phyloP scores from a whole-genome alignment of 139 green algal genomes.

The Chlorella vulgaris region DNA sequence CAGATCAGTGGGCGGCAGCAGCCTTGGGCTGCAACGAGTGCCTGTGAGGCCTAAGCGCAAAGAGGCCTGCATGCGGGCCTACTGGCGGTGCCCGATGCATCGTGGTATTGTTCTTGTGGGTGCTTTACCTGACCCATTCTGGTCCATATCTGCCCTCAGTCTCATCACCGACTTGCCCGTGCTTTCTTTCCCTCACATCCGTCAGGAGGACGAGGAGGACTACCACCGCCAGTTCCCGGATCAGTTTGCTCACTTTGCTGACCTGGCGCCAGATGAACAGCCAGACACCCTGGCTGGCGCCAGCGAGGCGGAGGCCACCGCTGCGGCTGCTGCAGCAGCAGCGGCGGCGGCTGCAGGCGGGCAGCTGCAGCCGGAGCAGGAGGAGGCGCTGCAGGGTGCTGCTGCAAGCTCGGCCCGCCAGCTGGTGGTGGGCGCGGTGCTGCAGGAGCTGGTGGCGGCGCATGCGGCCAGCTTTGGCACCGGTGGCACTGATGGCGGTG shows the following conservation, averaged over 20 bases:
- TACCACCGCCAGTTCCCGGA: conserved; percentile 75
- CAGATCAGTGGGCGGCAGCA: neutral
- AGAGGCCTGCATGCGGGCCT: too few species aligned
- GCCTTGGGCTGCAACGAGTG: neutral
- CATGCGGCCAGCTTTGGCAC: conserved; percentile 25
- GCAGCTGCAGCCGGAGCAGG: neutral
- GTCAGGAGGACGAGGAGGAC: conserved; percentile 74
- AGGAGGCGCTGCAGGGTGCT: conserved; percentile 11
- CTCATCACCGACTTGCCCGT: neutral
- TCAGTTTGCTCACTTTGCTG: conserved; percentile 67
- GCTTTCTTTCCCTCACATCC: neutral
- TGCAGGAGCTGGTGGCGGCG: conserved; percentile 33
- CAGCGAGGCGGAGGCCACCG: conserved; percentile 33
- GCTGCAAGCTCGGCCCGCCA: conserved; percentile 26
- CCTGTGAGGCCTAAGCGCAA: neutral
- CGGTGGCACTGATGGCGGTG: neutral
- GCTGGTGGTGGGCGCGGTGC: conserved; percentile 29
- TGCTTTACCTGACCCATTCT: too few species aligned
- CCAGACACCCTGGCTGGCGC: conserved; percentile 38
- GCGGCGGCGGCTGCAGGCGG: neutral
- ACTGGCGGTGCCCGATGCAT: too few species aligned
- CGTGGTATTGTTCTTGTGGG: too few species aligned
- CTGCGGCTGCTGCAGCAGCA: neutral
- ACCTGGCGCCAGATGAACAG: conserved; percentile 58
- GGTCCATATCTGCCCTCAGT: too few species aligned